Evolutionary conservation across 768 basidiomycete genomes (phyloP), one percentile per base, ranked within the genome.

Genomic region (Ramaria sp.): DNA sequence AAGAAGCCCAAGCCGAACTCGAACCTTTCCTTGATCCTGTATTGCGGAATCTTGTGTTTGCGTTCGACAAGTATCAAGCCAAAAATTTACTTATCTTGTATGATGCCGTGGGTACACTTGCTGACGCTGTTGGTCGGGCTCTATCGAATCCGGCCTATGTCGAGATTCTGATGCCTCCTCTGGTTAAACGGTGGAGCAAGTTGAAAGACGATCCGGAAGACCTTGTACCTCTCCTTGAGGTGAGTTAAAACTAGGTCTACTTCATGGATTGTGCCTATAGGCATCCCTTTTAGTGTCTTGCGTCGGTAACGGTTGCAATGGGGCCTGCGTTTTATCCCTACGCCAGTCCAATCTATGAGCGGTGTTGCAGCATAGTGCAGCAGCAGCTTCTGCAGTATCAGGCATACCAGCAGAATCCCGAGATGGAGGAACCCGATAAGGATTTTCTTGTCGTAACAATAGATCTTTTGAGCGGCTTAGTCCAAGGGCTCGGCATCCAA

Each of bases 51-150:
- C 77, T 99, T 53, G 94, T 98, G 38, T 83, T 91, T 61, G 96
- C 96, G 1, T 99, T 98, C 70, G 82, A 89, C 57, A 97, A 96
- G 72, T 99, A 99, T 70, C 96, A 99, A 67, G 94, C 96, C 71
- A 98, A 98, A 79, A 99, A 99, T 68, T 86, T 98, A 80, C 80
- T 99, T 62, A 99, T 98, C 59, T 73, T 99, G 33, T 98, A 98
- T 66, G 96, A 99, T 65, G 96, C 96, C n/a, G 88, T 99, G 47
- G 96, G 96, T 7, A 99, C 96, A 0, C 76, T 99, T 38, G 96
- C 96, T 7, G 96, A 99, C 66, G 92, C 94, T 4, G 96, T 99
- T 45, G 94, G 94, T 3, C 68, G 84, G 39, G 88, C 91, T 5
- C 72, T 99, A 60, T 84, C 88, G 65, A 90, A 93, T 67, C 79